These are phyloP conservation scores for Penicillium salamii DNA, from an alignment of 495 filamentous ascomycete species.

Conservation along the genomic window DNA sequence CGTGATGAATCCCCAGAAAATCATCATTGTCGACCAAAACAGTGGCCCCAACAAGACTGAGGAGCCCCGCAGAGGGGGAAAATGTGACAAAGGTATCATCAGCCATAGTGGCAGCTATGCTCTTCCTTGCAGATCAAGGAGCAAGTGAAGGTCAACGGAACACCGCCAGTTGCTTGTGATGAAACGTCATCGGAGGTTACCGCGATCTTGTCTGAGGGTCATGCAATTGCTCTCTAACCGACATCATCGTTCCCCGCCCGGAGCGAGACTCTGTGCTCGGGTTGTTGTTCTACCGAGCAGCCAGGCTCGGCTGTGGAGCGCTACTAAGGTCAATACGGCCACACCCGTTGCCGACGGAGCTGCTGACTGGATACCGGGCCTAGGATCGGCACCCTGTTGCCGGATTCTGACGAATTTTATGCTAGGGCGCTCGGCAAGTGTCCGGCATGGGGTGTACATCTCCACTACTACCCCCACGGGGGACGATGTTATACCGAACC, in stretches of 20 bases:
- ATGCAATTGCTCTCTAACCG: background rate
- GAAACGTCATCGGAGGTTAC: no score
- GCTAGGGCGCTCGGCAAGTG: background rate
- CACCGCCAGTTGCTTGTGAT: background rate
- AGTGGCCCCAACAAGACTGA: conserved; percentile 11
- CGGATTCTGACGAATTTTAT: background rate
- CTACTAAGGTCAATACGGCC: conserved; percentile 1
- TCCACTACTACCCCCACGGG: conserved; percentile 14
- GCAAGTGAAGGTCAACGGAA: background rate
- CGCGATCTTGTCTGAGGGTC: background rate
- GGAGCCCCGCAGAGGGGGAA: background rate
- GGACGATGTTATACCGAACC: conserved; percentile 5
- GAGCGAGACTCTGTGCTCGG: conserved; percentile 6
- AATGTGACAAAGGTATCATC: conserved; percentile 17
- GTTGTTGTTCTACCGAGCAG: conserved; percentile 12
- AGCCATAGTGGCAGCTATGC: conserved; percentile 1
- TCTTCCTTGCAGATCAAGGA: background rate
- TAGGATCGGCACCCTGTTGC: background rate
- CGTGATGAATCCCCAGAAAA: conserved; percentile 66
- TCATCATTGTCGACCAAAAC: conserved; percentile 41
- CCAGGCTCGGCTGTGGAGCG: conserved; percentile 1
- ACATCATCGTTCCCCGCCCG: background rate
- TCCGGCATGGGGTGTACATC: conserved; percentile 8
- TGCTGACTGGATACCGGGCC: background rate
- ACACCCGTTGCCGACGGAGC: conserved; percentile 10